These are phyloP conservation scores for Takashimella tepidaria DNA, from an alignment of 1,284 basidiomycete genomes.

Conservation along the genomic window DNA sequence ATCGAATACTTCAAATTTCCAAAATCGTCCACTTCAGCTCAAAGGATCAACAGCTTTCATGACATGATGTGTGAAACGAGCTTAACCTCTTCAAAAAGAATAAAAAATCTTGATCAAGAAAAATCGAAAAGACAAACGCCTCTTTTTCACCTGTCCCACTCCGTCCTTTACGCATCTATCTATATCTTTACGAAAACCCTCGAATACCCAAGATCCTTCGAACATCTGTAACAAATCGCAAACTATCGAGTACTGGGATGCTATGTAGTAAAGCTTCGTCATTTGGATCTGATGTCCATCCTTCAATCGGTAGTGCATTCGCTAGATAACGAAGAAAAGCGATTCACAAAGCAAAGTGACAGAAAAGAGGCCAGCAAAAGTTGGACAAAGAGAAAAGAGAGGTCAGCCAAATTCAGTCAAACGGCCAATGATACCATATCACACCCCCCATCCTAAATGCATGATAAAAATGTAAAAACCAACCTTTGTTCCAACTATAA, in stretches of 20 bases:
- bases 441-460: background rate
- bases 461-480: slow-evolving; percentile 31
- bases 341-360: no score
- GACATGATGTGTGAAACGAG: no score
- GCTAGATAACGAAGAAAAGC: slow-evolving; percentile 57
- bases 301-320: slow-evolving; percentile 98
- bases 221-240: slow-evolving; percentile 94
- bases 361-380: no score
- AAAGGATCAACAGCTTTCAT: no score
- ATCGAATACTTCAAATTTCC: no score
- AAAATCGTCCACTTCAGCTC: no score
- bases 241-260: slow-evolving; percentile 87
- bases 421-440: background rate
- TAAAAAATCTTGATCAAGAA: no score
- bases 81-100: no score
- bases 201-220: slow-evolving; percentile 80
- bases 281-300: slow-evolving; percentile 95
- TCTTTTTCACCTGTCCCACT: no score
- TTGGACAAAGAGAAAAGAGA: no score
- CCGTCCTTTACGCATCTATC: no score
- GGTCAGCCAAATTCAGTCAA: background rate
- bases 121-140: no score
- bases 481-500: slow-evolving; percentile 88
- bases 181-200: slow-evolving; percentile 33
- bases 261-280: slow-evolving; percentile 96